Evolutionary conservation across 176 grass and related monocot species (phyloP).

Genomic region (maize (Zea mays)): Zm-B73-REFERENCE-NAM-5.0 NC_050096.1:1495001-1495500

Average conservation of each 20-base stretch:
- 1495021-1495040: conserved; percentile 38
- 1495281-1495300: conserved; percentile 18
- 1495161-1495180: conserved; percentile 66
- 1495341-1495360: conserved; percentile 50
- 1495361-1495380: conserved; percentile 51
- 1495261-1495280: conserved; percentile 22
- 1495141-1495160: conserved; percentile 61
- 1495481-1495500: conserved; percentile 53
- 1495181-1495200: conserved; percentile 65
- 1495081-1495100: conserved; percentile 76
- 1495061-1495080: conserved; percentile 61
- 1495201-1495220: conserved; percentile 71
- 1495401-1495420: conserved; percentile 55
- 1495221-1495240: conserved; percentile 48
- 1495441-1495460: conserved; percentile 47
- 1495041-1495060: conserved; percentile 71
- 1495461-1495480: conserved; percentile 53
- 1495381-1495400: conserved; percentile 38
- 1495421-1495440: conserved; percentile 43
- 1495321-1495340: conserved; percentile 66
- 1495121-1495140: conserved; percentile 67
- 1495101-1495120: conserved; percentile 64
- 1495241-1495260: conserved; percentile 18
- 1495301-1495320: conserved; percentile 70
- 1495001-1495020: neutral